A percentile compares a stretch with the other conserved stretches of the same genome.
Evolutionary conservation across 129 eudicot genomes (phyloP).

Genomic region (Logfia minima): DNA sequence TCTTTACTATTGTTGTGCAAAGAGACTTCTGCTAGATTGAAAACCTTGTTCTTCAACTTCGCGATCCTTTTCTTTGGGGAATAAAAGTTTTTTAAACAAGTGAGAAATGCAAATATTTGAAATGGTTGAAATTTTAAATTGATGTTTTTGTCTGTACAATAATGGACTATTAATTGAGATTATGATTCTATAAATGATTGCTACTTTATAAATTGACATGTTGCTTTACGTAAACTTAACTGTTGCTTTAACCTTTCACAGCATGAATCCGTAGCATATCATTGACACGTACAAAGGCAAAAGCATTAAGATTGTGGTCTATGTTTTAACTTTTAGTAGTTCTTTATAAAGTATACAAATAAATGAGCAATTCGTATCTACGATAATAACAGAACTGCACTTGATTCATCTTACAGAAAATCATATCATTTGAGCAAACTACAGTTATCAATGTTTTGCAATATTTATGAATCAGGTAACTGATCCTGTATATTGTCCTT

Average conservation of each 20-base stretch:
- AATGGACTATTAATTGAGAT: constrained; percentile 18
- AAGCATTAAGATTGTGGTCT: neutral
- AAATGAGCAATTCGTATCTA: too few species aligned
- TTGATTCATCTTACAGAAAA: too few species aligned
- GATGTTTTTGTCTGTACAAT: constrained; percentile 23
- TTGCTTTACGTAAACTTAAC: too few species aligned
- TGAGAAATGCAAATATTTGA: constrained; percentile 9
- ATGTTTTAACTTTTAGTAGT: too few species aligned
- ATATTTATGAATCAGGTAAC: too few species aligned
- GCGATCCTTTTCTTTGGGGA: constrained; percentile 9
- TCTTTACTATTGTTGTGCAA: constrained; percentile 46
- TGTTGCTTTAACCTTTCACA: neutral
- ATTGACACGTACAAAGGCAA: neutral
- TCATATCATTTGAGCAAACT: too few species aligned
- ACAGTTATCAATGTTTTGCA: too few species aligned
- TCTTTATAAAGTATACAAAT: too few species aligned
- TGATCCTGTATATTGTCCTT: too few species aligned
- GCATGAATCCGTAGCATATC: neutral
- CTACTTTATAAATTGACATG: constrained; percentile 12
- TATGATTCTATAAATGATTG: constrained; percentile 20
- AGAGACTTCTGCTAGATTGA: constrained; percentile 39
- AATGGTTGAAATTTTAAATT: neutral
- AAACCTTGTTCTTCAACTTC: constrained; percentile 33
- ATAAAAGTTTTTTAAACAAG: neutral
- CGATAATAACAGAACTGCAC: too few species aligned